Evolutionary conservation across 805 yeast genomes (phyloP).

Genomic region (Lipomyces spencermartinsiae): DNA sequence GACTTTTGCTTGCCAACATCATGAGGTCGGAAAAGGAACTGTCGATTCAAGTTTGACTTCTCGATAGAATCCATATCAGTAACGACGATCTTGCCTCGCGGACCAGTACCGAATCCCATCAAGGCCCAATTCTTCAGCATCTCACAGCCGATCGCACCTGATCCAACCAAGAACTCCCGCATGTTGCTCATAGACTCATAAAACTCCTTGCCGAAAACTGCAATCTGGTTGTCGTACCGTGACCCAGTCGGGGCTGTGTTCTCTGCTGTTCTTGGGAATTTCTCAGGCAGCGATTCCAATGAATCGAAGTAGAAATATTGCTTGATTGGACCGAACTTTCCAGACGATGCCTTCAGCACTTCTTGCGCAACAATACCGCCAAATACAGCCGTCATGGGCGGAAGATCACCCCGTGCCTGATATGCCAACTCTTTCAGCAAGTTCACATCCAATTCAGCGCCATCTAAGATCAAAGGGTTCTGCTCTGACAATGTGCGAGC

Average conservation of each 20-base stretch:
- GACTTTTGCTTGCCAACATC: slow-evolving; percentile 94
- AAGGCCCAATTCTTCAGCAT: slow-evolving; percentile 98
- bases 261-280: slow-evolving; percentile 62
- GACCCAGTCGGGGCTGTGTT: slow-evolving; percentile 76
- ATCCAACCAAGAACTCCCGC: slow-evolving; percentile 90
- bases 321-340: slow-evolving; percentile 91
- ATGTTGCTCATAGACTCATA: slow-evolving; percentile 76
- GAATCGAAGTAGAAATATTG: slow-evolving; percentile 95
- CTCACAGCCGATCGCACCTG: slow-evolving; percentile 99
- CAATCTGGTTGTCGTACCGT: slow-evolving; percentile 94
- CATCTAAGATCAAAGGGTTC: slow-evolving; percentile 61
- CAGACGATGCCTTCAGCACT: slow-evolving; percentile 91
- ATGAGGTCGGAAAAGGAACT: slow-evolving; percentile 89
- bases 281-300: slow-evolving; percentile 80
- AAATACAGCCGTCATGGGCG: slow-evolving; percentile 84
- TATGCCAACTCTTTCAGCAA: slow-evolving; percentile 74
- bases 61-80: slow-evolving; percentile 97
- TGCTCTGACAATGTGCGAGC: slow-evolving; percentile 65
- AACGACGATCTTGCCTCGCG: slow-evolving; percentile 78
- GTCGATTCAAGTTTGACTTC: slow-evolving; percentile 94
- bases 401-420: slow-evolving; percentile 91
- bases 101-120: slow-evolving; percentile 93
- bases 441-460: slow-evolving; percentile 64
- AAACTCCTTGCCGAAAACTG: slow-evolving; percentile 84
- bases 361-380: slow-evolving; percentile 98